Percentiles rank a stretch among this genome's conserved stretches.
phyloP scores from a whole-genome alignment of 2,329 filamentous ascomycete genomes.

The Fusarium siculi region DNA sequence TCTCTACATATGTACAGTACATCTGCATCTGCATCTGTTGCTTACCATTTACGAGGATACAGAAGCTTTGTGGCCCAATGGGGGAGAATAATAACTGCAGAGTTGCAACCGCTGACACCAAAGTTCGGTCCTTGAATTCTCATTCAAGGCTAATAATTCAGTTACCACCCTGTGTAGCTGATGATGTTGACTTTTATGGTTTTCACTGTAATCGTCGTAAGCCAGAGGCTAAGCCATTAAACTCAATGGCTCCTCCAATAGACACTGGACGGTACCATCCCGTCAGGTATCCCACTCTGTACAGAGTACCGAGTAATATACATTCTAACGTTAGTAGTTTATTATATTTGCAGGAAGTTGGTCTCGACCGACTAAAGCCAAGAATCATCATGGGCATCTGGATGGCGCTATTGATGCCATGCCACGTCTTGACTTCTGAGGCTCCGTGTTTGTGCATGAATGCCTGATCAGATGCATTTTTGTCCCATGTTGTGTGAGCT shows the following conservation, averaged over 20 bases:
- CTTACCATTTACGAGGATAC: conserved; percentile 33
- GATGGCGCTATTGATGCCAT: conserved; percentile 27
- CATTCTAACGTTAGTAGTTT: not conserved
- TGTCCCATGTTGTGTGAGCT: conserved; percentile 10
- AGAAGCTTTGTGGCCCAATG: conserved; percentile 23
- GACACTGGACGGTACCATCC: not conserved
- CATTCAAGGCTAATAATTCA: conserved; percentile 14
- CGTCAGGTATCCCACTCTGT: conserved; percentile 7
- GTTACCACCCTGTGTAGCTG: conserved; percentile 4
- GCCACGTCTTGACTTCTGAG: conserved; percentile 24
- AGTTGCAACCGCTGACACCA: conserved; percentile 19
- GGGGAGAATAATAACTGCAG: conserved; percentile 3
- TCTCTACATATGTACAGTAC: not conserved
- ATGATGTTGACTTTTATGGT: not conserved
- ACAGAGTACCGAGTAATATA: not conserved
- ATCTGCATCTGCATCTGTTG: not conserved
- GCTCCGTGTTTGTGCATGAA: conserved; percentile 29
- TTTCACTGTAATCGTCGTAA: conserved; percentile 14
- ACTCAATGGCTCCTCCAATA: conserved; percentile 15
- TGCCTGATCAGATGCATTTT: conserved; percentile 12
- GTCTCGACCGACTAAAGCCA: conserved; percentile 9
- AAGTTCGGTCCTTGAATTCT: conserved; percentile 26
- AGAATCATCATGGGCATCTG: conserved; percentile 13
- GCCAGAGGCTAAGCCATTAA: conserved; percentile 20
- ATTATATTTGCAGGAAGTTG: conserved; percentile 7